These are phyloP conservation scores for Magnusiomyces clavatus DNA, from an alignment of 1,139 yeast genomes.

Conservation along the genomic window DNA sequence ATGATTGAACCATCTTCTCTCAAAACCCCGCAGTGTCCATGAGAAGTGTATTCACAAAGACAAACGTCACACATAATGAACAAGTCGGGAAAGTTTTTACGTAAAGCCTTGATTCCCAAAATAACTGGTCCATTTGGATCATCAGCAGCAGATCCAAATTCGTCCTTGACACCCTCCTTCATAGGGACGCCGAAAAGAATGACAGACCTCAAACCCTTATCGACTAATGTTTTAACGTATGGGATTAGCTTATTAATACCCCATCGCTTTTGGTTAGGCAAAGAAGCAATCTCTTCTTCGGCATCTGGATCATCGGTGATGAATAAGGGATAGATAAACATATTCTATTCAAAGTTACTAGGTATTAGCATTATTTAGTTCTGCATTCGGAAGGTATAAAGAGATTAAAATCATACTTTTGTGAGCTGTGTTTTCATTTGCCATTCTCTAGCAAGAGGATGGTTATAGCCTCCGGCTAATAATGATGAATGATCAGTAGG, in stretches of 20 bases:
- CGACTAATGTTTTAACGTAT: conserved; percentile 59
- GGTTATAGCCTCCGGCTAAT: conserved; percentile 90
- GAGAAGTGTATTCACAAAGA: conserved; percentile 90
- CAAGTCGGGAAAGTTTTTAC: conserved; percentile 63
- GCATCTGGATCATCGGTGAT: conserved; percentile 78
- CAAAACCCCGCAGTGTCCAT: conserved; percentile 94
- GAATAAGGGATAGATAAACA: conserved; percentile 92
- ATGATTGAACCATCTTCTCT: conserved; percentile 80
- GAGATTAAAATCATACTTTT: conserved; percentile 37
- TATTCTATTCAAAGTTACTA: conserved; percentile 27
- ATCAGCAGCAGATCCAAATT: conserved; percentile 83
- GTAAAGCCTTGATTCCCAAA: conserved; percentile 58
- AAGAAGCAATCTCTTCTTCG: conserved; percentile 59
- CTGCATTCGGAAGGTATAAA: too few relatives aligned
- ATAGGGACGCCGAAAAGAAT: conserved; percentile 89
- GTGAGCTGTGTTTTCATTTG: conserved; percentile 76
- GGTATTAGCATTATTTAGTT: too few relatives aligned
- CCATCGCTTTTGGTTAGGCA: conserved; percentile 83
- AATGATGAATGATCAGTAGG: conserved; percentile 67
- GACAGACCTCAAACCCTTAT: conserved; percentile 78
- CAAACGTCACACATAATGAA: conserved; percentile 94
- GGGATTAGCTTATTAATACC: conserved; percentile 77
- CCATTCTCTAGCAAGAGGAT: conserved; percentile 86
- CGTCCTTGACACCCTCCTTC: conserved; percentile 67
- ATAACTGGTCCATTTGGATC: conserved; percentile 97